Base-by-base conservation (phyloP, 352 stramenopile species). In the Pythium grandisporangium region DNA sequence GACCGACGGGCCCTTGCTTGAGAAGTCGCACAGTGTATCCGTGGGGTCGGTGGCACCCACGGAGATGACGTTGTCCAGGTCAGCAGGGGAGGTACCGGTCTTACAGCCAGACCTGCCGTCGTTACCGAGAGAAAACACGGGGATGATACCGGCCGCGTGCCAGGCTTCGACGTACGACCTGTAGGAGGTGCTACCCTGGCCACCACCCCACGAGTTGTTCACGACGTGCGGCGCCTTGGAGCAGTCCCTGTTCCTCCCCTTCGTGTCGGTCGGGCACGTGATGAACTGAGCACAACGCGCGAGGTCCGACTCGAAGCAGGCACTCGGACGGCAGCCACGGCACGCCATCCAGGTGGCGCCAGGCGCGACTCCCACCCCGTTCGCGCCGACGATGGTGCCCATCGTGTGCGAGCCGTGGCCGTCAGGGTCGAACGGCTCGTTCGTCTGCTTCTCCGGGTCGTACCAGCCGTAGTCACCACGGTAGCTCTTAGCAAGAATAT, bases 231-330 rank as follows among this genome's bases (percentile, higher is more conserved):
- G 58, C 8, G 51, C 51, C 51, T 50, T 49, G 10, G 26, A 26
- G 35, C 51, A 59, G 35, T 59, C 51, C 16, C 24, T 27, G 34
- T 22, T 30, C 1, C n/a, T 51, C 17, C 51, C 51, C 10, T 14
- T 13, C 21, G 34, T 19, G 40, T 64, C 33, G 6, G 55, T 65
- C 2, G 60, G 60, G 33, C 60, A 70, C 10, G 51, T 34, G 39
- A 69, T 69, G 24, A 51, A 69, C 43, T 69, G 47, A 14, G 42
- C 34, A 25, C 60, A 70, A 20, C 41, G 41, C 1, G 66, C 30
- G 22, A 66, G 19, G 27, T 57, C 51, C 6, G 46, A 42, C 43
- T 58, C 43, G 6, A 40, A 36, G 38, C 59, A 69, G 20, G 22
- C 25, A 4, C 13, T 14, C 6, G n/a, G 54, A 33, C 41, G 50